These are phyloP conservation scores for Arthrinium phaeospermum DNA, from an alignment of 2,329 filamentous ascomycete genomes.

Conservation along the genomic window DNA sequence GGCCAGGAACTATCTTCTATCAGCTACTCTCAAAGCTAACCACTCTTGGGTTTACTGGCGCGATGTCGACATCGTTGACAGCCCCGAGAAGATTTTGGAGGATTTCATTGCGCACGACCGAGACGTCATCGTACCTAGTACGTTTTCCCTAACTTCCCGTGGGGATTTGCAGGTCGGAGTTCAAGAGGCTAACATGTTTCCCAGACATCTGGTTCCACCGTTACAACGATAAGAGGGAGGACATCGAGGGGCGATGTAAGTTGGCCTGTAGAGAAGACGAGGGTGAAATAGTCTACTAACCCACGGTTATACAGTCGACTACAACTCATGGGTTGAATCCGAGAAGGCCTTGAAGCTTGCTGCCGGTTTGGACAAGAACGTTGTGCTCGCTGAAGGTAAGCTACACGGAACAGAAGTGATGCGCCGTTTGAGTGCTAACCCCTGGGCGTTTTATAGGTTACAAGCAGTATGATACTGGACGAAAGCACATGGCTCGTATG, in stretches of 20 bases:
- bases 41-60: slow-evolving; percentile 99
- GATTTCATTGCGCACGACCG: slow-evolving; percentile 94
- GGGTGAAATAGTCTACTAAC: slow-evolving; percentile 28
- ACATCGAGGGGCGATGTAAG: slow-evolving; percentile 95
- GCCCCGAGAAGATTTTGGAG: slow-evolving; percentile 84
- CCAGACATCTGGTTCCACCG: slow-evolving; percentile 97
- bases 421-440: slow-evolving; percentile 21
- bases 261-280: slow-evolving; percentile 27
- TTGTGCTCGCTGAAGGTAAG: slow-evolving; percentile 87
- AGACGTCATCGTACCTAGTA: slow-evolving; percentile 95
- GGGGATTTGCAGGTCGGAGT: neutral
- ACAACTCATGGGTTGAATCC: slow-evolving; percentile 98
- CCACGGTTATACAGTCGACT: slow-evolving; percentile 71
- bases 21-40: slow-evolving; percentile 83
- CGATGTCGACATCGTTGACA: slow-evolving; percentile 95
- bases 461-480: slow-evolving; percentile 88
- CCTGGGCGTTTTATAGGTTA: slow-evolving; percentile 66
- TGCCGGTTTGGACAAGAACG: slow-evolving; percentile 75
- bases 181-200: slow-evolving; percentile 23
- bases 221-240: slow-evolving; percentile 72
- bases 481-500: slow-evolving; percentile 87
- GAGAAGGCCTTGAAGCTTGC: slow-evolving; percentile 80
- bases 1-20: slow-evolving; percentile 90
- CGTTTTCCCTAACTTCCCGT: slow-evolving; percentile 42
- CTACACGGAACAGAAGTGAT: neutral